A percentile compares a stretch with the other conserved stretches of the same genome.
Evolutionary conservation across 805 yeast genomes (phyloP).

Genomic region (Candida tibetensis): DNA sequence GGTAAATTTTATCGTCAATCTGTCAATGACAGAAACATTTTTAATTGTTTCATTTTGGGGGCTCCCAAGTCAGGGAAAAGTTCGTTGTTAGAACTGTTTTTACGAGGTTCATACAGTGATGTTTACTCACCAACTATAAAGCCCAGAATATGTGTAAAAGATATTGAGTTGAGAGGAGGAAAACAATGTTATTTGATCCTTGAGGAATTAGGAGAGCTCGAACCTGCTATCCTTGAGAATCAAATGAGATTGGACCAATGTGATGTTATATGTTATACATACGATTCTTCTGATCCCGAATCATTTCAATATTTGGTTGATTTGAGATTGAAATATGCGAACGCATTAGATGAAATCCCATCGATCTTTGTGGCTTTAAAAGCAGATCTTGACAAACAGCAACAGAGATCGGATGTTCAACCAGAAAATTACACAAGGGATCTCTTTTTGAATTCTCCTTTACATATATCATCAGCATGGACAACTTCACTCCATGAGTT

Average conservation of each 20-base stretch:
- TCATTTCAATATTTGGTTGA: conserved; percentile 82
- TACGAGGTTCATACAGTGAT: conserved; percentile 70
- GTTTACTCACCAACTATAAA: conserved; percentile 76
- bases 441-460: conserved; percentile 69
- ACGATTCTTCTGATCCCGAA: conserved; percentile 95
- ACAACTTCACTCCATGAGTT: conserved; percentile 79
- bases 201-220: conserved; percentile 87
- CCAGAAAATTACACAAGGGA: conserved; percentile 83
- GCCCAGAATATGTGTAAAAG: conserved; percentile 82
- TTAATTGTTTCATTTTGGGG: conserved; percentile 86
- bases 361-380: conserved; percentile 86
- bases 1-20: conserved; percentile 61
- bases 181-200: conserved; percentile 89
- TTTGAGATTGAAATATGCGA: conserved; percentile 57
- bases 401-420: conserved; percentile 78
- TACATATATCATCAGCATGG: conserved; percentile 92
- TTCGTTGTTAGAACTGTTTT: conserved; percentile 75
- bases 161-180: conserved; percentile 91
- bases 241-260: conserved; percentile 69
- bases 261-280: conserved; percentile 85
- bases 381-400: conserved; percentile 94
- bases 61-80: conserved; percentile 86
- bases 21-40: conserved; percentile 81
- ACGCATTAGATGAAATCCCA: conserved; percentile 64
- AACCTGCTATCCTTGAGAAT: conserved; percentile 77